Conservation (phyloP, 129 eudicot genomes). For the Lactuca saligna region DNA sequence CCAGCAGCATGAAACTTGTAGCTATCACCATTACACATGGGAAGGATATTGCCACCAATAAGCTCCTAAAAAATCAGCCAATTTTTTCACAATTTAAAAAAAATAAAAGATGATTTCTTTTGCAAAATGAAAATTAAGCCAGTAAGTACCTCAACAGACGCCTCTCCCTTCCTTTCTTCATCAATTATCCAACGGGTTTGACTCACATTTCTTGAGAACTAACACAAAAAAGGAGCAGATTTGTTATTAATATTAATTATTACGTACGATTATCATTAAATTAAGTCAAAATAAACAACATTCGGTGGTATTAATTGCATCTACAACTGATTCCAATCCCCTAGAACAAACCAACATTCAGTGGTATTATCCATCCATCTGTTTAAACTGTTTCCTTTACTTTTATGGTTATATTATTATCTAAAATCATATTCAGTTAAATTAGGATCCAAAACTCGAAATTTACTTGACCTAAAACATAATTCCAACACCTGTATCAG, state of each 20-base stretch:
- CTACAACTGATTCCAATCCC: slow-evolving; percentile 6
- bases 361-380: slow-evolving; percentile 14
- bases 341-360: too few relatives aligned
- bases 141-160: slow-evolving; percentile 82
- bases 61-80: slow-evolving; percentile 61
- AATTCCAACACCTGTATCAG: neutral
- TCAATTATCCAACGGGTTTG: slow-evolving; percentile 97
- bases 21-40: slow-evolving; percentile 70
- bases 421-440: neutral
- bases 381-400: neutral
- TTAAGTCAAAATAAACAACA: neutral
- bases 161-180: slow-evolving; percentile 98
- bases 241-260: neutral
- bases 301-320: neutral
- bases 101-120: neutral
- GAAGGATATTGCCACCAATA: slow-evolving; percentile 74
- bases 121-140: slow-evolving; percentile 1
- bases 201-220: slow-evolving; percentile 95
- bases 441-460: neutral
- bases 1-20: slow-evolving; percentile 99
- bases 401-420: neutral
- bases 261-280: neutral
- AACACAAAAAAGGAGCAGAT: slow-evolving; percentile 20
- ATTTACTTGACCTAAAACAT: neutral
- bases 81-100: slow-evolving; percentile 11